These are phyloP conservation scores for Clavispora asparagi DNA, from an alignment of 805 yeast genomes.

Conservation along the genomic window DNA sequence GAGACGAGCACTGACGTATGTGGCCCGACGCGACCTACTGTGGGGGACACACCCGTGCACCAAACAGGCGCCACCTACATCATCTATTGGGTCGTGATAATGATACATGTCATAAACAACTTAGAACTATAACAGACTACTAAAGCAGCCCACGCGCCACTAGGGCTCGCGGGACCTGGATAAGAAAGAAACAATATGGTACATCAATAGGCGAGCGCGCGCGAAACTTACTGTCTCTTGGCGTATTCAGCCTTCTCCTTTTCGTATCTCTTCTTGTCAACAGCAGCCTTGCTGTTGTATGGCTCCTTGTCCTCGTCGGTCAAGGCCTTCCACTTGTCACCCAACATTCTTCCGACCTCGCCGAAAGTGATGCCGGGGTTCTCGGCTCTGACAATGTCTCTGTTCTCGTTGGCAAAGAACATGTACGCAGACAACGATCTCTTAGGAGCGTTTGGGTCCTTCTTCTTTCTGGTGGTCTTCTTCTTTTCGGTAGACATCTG, in stretches of 20 bases:
- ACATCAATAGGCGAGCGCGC: conserved; percentile 1
- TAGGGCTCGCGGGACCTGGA: neutral
- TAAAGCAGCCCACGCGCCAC: neutral
- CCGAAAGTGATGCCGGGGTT: conserved; percentile 94
- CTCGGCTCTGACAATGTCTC: conserved; percentile 92
- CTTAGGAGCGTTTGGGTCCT: conserved; percentile 98
- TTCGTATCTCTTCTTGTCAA: conserved; percentile 97
- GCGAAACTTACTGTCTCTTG: conserved; percentile 26
- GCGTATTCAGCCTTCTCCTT: conserved; percentile 87
- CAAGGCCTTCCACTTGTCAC: conserved; percentile 95
- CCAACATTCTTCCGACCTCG: conserved; percentile 90
- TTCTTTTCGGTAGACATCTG: conserved; percentile 33
- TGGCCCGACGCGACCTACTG: neutral
- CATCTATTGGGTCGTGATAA: neutral
- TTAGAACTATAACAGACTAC: conserved; percentile 2
- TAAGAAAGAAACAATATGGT: conserved; percentile 1
- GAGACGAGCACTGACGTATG: no score
- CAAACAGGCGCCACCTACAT: neutral
- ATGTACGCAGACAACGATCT: conserved; percentile 97
- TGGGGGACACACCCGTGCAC: neutral
- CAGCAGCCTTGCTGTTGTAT: conserved; percentile 88
- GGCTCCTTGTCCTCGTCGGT: conserved; percentile 79
- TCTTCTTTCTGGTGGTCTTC: conserved; percentile 43
- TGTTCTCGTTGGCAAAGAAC: conserved; percentile 97
- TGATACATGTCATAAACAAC: conserved; percentile 4